These are phyloP conservation scores for Gastrolobium villosum DNA, from an alignment of 306 rosid genomes.

Conservation along the genomic window DNA sequence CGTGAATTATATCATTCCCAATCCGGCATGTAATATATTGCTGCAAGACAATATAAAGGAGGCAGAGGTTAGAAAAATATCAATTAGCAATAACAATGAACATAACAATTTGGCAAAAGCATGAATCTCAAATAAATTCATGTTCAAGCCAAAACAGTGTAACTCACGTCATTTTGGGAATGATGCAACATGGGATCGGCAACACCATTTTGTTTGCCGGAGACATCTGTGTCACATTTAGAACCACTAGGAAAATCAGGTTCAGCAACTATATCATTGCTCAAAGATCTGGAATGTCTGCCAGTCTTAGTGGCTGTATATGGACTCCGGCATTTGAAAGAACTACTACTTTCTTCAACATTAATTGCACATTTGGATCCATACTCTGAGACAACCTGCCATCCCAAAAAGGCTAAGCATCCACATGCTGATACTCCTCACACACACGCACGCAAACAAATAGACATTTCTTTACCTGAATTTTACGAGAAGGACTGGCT, in stretches of 20 bases:
- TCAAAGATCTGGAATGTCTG: conserved; percentile 60
- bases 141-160: conserved; percentile 32
- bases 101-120: conserved; percentile 23
- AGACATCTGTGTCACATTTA: conserved; percentile 58
- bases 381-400: conserved; percentile 65
- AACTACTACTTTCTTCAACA: conserved; percentile 80
- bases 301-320: conserved; percentile 50
- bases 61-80: conserved; percentile 52
- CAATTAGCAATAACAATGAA: conserved; percentile 38
- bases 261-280: conserved; percentile 54
- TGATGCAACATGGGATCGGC: conserved; percentile 46
- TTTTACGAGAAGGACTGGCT: conserved; percentile 53
- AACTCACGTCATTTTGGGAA: conserved; percentile 75
- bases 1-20: conserved; percentile 62
- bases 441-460: conserved; percentile 31
- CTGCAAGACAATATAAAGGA: conserved; percentile 55
- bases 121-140: conserved; percentile 40
- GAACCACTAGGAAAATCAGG: conserved; percentile 67
- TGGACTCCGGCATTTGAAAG: conserved; percentile 68
- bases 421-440: conserved; percentile 37
- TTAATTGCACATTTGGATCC: conserved; percentile 59
- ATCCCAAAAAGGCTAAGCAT: conserved; percentile 49
- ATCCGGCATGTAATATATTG: conserved; percentile 67
- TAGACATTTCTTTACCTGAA: conserved; percentile 65
- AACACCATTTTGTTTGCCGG: conserved; percentile 57